A percentile compares a stretch with the other conserved stretches of the same genome.
Evolutionary conservation across 2,329 filamentous ascomycete genomes (phyloP).

Genomic region (Neodidymelliopsis sp.): DNA sequence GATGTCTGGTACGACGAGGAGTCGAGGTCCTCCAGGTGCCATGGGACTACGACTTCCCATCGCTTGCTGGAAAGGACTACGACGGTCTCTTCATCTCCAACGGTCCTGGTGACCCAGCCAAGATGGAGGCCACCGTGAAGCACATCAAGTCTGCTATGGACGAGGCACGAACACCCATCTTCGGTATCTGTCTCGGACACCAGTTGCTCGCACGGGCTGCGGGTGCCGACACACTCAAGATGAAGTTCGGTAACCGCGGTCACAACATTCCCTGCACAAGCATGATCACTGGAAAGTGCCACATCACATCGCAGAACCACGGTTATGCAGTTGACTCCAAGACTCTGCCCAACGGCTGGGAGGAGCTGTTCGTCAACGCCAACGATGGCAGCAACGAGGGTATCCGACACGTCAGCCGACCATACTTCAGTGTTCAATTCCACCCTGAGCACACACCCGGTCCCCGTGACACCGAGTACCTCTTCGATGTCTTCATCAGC

Average conservation of each 20-base stretch:
- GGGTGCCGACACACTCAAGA: slow-evolving; percentile 86
- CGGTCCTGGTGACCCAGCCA: slow-evolving; percentile 92
- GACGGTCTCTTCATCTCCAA: slow-evolving; percentile 98
- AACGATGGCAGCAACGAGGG: slow-evolving; percentile 99
- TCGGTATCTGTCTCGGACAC: slow-evolving; percentile 95
- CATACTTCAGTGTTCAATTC: slow-evolving; percentile 99
- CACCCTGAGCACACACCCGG: slow-evolving; percentile 97
- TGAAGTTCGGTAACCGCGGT: slow-evolving; percentile 99
- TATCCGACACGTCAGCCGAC: slow-evolving; percentile 83
- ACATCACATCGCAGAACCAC: slow-evolving; percentile 99
- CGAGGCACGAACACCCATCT: slow-evolving; percentile 84
- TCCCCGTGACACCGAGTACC: slow-evolving; percentile 91
- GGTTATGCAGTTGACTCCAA: slow-evolving; percentile 89
- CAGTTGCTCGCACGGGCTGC: slow-evolving; percentile 89
- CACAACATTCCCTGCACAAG: slow-evolving; percentile 99
- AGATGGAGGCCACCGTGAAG: slow-evolving; percentile 79
- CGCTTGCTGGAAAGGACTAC: slow-evolving; percentile 79
- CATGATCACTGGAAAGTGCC: slow-evolving; percentile 92
- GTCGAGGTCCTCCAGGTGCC: slow-evolving; percentile 94
- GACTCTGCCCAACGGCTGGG: slow-evolving; percentile 80
- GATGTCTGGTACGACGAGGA: slow-evolving; percentile 88
- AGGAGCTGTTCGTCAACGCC: slow-evolving; percentile 95
- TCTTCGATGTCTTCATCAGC: slow-evolving; percentile 96
- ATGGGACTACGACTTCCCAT: slow-evolving; percentile 92
- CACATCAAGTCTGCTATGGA: slow-evolving; percentile 79